Conservation (phyloP, 2,329 filamentous ascomycete species). For the Pestalotiopsis sp. region DNA sequence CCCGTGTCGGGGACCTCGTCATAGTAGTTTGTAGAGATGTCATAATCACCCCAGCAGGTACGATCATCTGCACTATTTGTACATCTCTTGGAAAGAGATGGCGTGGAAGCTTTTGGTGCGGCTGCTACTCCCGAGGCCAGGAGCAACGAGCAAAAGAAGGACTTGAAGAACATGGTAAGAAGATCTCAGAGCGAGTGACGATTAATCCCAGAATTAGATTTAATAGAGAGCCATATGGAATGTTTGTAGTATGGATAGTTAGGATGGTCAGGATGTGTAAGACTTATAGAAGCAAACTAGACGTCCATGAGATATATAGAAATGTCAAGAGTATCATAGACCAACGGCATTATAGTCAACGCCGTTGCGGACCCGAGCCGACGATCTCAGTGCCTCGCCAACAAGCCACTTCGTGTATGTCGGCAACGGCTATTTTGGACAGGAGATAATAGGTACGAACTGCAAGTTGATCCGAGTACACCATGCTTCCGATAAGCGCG, state of each 20-base stretch:
- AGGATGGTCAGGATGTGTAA: neutral
- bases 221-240: neutral
- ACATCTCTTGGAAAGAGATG: neutral
- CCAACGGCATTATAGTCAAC: neutral
- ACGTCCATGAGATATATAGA: neutral
- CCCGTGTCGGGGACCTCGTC: slow-evolving; percentile 38
- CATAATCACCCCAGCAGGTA: slow-evolving; percentile 42
- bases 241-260: neutral
- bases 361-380: neutral
- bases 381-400: neutral
- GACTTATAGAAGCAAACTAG: neutral
- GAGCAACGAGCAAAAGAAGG: neutral
- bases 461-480: neutral
- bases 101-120: neutral
- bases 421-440: neutral
- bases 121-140: neutral
- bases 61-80: slow-evolving; percentile 31
- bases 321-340: neutral
- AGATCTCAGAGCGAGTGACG: neutral
- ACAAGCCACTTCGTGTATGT: neutral
- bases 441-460: neutral
- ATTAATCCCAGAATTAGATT: neutral
- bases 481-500: neutral
- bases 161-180: neutral
- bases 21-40: slow-evolving; percentile 41